Percentiles rank a stretch among this genome's conserved stretches.
phyloP scores from a whole-genome alignment of 2,329 filamentous ascomycete species.

The Fusarium pininemorale region DNA sequence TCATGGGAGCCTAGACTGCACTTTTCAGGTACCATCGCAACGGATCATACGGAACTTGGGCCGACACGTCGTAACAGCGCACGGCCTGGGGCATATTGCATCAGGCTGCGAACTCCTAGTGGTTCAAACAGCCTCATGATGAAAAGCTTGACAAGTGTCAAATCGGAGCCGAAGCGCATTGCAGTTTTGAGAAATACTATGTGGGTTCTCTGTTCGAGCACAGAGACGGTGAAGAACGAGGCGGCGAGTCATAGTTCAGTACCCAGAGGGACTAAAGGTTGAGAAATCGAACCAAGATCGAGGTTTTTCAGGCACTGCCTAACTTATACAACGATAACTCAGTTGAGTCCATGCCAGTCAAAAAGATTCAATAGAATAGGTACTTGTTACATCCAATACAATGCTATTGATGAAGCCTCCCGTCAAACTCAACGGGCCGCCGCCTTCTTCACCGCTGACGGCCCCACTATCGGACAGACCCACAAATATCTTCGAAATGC shows the following conservation, averaged over 20 bases:
- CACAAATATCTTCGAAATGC: slow-evolving; percentile 1
- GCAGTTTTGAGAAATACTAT: slow-evolving; percentile 1
- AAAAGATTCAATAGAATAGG: background rate
- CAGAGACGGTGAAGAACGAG: slow-evolving; percentile 17
- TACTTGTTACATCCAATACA: background rate
- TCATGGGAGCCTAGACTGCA: slow-evolving; percentile 5
- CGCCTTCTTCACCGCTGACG: slow-evolving; percentile 13
- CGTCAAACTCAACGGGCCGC: background rate
- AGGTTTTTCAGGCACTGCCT: background rate
- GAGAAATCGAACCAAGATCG: background rate
- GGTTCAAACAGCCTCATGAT: background rate
- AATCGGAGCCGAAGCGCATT: slow-evolving; percentile 5
- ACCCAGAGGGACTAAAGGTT: background rate
- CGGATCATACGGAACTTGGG: slow-evolving; percentile 16
- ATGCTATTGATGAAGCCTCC: slow-evolving; percentile 3
- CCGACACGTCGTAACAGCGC: slow-evolving; percentile 2
- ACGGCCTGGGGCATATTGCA: slow-evolving; percentile 1
- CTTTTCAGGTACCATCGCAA: slow-evolving; percentile 8
- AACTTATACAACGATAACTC: background rate
- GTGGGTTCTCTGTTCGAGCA: slow-evolving; percentile 6
- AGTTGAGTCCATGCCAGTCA: background rate
- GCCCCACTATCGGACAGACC: background rate
- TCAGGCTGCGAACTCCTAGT: background rate
- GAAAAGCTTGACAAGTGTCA: background rate
- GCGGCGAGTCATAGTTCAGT: slow-evolving; percentile 3